Evolutionary conservation across 257 asterid species (phyloP).

Genomic region (Striga asiatica): DNA sequence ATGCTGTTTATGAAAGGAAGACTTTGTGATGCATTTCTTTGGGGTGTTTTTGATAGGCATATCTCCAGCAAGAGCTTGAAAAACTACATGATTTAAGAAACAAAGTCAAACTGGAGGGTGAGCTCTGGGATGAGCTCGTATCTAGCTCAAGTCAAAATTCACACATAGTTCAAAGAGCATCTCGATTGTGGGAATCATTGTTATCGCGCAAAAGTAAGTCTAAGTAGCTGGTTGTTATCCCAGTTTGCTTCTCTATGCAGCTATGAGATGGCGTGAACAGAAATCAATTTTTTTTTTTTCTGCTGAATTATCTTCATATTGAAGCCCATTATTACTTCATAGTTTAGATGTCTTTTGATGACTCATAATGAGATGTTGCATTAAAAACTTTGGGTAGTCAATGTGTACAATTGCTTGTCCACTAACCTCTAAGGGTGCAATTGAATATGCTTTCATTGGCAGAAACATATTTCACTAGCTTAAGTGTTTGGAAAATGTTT

Average conservation of each 20-base stretch:
- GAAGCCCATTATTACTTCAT: neutral
- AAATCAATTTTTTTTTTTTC: neutral
- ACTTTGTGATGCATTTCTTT: slow-evolving; percentile 7
- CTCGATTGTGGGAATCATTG: slow-evolving; percentile 95
- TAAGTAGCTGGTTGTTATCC: slow-evolving; percentile 8
- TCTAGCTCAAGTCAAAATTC: slow-evolving; percentile 98
- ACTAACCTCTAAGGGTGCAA: no score
- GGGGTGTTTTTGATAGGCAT: slow-evolving; percentile 49
- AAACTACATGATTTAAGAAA: slow-evolving; percentile 85
- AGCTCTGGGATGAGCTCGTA: slow-evolving; percentile 95
- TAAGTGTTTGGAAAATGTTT: no score
- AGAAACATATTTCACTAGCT: no score
- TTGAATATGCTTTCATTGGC: no score
- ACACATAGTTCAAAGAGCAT: slow-evolving; percentile 95
- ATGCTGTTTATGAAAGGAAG: slow-evolving; percentile 4
- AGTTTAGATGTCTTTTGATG: slow-evolving; percentile 10
- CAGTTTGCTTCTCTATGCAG: slow-evolving; percentile 8
- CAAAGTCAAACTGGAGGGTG: slow-evolving; percentile 95
- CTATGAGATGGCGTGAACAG: neutral
- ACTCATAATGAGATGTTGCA: slow-evolving; percentile 3
- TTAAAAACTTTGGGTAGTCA: neutral
- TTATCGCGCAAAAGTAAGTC: slow-evolving; percentile 88
- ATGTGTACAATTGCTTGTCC: neutral
- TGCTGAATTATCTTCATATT: no score
- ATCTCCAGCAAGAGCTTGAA: slow-evolving; percentile 98